Base-by-base conservation (phyloP, 768 basidiomycete species). In the Ephemerocybe angulata region DNA sequence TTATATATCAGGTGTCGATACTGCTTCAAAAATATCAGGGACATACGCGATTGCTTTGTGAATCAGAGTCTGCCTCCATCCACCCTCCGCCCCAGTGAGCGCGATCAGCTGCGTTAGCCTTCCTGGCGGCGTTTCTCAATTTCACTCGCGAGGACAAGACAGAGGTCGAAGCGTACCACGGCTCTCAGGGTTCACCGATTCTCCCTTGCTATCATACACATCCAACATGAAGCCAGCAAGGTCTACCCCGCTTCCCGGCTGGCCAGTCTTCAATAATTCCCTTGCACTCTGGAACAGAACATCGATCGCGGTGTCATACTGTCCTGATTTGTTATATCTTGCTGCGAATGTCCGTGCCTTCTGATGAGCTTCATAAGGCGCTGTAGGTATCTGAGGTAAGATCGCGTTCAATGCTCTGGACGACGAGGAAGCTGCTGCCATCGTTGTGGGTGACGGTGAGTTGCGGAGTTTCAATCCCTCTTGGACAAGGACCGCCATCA, bases 261-360 rank as follows among this genome's bases (percentile, higher is more conserved):
- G 92, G 7, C 88, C 89, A 13, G 79, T 79, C 76, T 98, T 98
- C 60, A 98, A 74, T 27, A 99, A 77, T 66, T 93, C 92, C 50
- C 88, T 79, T 1, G 93, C 87, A 41, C 86, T 87, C 64, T 93
- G 89, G 71, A 97, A 98, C 48, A 98, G 83, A 4, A 98, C 89
- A 68, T 95, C 88, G 70, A 93, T 89, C 17, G 97, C 95, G 13
- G 86, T 86, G 64, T 87, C 86, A 65, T 87, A 86, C 61, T 95
- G 88, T 2, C 76, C 77, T 3, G 90, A 82, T 74, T 93, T 93
- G 49, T 79, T 76, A 67, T 92, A 92, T 62, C 95, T 81, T 3
- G 94, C 86, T 4, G 93, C 93, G 60, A 96, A 97, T 17, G 95
- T 98, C 25, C 96, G 84, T 10, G 94, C 93, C 72, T 98, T 98